Base-by-base conservation (phyloP, 2,329 filamentous ascomycete species). In the Aspergillus ibericus region DNA sequence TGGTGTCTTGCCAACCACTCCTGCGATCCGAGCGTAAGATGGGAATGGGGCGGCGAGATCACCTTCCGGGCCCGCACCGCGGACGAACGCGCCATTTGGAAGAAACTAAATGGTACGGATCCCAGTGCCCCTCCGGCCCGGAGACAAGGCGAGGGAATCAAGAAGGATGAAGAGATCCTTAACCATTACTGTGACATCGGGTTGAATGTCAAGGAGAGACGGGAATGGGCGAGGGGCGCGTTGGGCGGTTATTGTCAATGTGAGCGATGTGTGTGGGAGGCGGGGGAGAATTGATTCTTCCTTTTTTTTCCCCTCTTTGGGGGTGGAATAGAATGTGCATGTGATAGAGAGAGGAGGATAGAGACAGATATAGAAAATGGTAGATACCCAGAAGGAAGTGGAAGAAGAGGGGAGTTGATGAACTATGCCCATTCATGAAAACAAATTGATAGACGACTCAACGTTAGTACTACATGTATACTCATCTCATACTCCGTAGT, bases 1-100 rank as follows among this genome's bases (percentile, higher is more conserved):
- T 99, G 95, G 92, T 98, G 93, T 76, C 82, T 98, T 29, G 93
- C 93, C 27, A 99, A 99, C 70, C 95, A 99, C 73, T 92, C 92
- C 73, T 99, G 95, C 76, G 88, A 96, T 71, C 95, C 95, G 8
- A 97, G 96, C 73, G 92, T 98, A 38, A 85, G 85, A 3, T 99
- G 95, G 95, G 91, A 96, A 69, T 97, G 93, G 91, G 87, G 89
- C 50, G 73, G 72, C 4, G 74, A 78, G 64, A 77, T 77, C 56
- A 75, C 71, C 3, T 76, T 77, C 66, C 65, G 70, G 16, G 75
- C 71, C 12, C 62, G 76, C 20, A 64, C 56, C 27, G 60, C 65
- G 25, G 66, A 66, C 12, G 75, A 78, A 62, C 73, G 67, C 35
- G 73, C 72, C n/a, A 66, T 71, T 53, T 78, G 75, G 76, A 67